phyloP scores from a whole-genome alignment of 306 rosid species.

The Cicer bijugum region DNA sequence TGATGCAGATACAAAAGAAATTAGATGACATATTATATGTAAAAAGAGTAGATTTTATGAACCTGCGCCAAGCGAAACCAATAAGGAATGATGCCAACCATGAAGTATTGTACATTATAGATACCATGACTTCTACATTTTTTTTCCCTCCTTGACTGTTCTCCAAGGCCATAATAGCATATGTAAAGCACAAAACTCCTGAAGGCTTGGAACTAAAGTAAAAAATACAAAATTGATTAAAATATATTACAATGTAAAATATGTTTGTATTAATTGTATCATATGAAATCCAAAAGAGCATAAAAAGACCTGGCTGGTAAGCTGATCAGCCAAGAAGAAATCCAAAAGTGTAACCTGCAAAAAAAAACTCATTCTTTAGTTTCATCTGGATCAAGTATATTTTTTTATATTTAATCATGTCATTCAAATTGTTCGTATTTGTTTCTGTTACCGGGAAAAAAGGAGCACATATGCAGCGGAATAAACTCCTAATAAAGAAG shows the following conservation, averaged over 20 bases:
- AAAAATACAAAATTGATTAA: conserved; percentile 42
- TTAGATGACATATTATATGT: neutral
- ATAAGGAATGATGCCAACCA: conserved; percentile 59
- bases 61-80: conserved; percentile 77
- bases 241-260: conserved; percentile 21
- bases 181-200: conserved; percentile 65
- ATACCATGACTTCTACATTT: conserved; percentile 60
- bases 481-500: conserved; percentile 60
- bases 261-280: neutral
- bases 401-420: neutral
- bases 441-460: conserved; percentile 58
- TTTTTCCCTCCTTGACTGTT: conserved; percentile 62
- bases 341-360: conserved; percentile 64
- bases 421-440: neutral
- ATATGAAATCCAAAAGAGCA: conserved; percentile 26
- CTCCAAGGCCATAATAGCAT: conserved; percentile 78
- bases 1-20: neutral
- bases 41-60: neutral
- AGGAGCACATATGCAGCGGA: conserved; percentile 71
- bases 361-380: conserved; percentile 11
- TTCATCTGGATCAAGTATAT: neutral
- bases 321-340: conserved; percentile 78
- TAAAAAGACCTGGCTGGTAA: conserved; percentile 68
- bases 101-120: conserved; percentile 56
- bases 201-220: conserved; percentile 61